phyloP scores from a whole-genome alignment of 2,329 filamentous ascomycete genomes.

The Nemania sp. region DNA sequence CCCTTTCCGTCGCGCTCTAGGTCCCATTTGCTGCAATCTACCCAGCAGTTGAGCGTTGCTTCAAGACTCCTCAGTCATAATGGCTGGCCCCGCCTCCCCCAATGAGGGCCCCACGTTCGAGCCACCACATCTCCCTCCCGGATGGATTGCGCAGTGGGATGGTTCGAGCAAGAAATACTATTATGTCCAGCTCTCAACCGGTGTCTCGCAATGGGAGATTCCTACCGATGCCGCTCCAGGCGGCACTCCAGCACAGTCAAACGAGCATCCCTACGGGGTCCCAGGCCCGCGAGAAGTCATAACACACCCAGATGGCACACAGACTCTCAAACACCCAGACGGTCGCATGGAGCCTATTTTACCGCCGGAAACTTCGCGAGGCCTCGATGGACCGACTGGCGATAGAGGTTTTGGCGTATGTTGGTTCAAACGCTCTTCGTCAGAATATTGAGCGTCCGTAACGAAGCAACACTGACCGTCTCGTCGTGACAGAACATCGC shows the following conservation, averaged over 20 bases:
- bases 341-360: conserved; percentile 64
- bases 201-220: conserved; percentile 74
- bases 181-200: conserved; percentile 73
- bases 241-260: conserved; percentile 59
- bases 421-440: conserved; percentile 33
- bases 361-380: conserved; percentile 54
- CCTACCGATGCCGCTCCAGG: conserved; percentile 68
- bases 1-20: not conserved
- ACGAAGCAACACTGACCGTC: conserved; percentile 32
- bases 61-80: conserved; percentile 41
- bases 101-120: conserved; percentile 61
- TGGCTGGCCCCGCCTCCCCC: conserved; percentile 63
- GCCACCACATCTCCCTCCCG: conserved; percentile 64
- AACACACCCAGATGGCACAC: conserved; percentile 65
- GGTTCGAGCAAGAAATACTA: conserved; percentile 68
- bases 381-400: conserved; percentile 54
- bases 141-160: conserved; percentile 75
- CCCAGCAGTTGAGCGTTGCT: conserved; percentile 8
- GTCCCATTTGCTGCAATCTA: conserved; percentile 1
- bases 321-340: conserved; percentile 64
- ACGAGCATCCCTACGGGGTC: conserved; percentile 66
- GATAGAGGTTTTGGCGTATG: conserved; percentile 70
- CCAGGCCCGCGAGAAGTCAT: conserved; percentile 58
- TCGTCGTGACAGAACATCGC: conserved; percentile 56
- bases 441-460: conserved; percentile 24